Evolutionary conservation across 176 grass and related monocot genomes (phyloP), one percentile per base, ranked within the genome.

Genomic region (Paspalum vaginatum): DNA sequence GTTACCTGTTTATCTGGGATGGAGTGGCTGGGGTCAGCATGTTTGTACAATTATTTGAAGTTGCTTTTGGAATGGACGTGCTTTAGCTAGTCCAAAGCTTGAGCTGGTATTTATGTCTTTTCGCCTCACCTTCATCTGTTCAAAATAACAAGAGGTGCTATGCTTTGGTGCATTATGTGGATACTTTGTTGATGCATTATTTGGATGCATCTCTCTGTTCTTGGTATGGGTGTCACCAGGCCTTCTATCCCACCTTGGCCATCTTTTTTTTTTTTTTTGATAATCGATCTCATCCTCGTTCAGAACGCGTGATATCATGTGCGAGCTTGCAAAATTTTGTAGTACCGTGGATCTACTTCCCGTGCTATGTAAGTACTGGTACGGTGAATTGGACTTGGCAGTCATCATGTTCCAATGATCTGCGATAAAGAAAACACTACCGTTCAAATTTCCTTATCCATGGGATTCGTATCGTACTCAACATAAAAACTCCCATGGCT

Each of bases 1-100:
- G 46, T 27, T 40, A 22, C 9, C 77, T 73, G 79, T 59, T 82
- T 77, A 72, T 70, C 82, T 52, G 65, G 52, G 24, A 49, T 65
- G 68, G 74, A 42, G 68, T 75, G 49, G 10, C 43, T 73, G 58
- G 70, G 72, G 21, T 46, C 65, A 52, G n/a, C 41, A 18, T 89
- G 83, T 85, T 39, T 86, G 78, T 86, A 82, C 65, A 82, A 85
- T 58, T 86, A 86, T 82, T 66, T 89, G 63, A 65, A 76, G 65
- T 85, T 85, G 55, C 62, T 71, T 76, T 85, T 57, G 63, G 72
- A 70, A 60, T 72, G 83, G 58, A 18, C 66, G 61, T 6, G 11
- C 48, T 44, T 52, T 50, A 71, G 25, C 13, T 21, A 71, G 83
- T 60, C 58, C 32, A 44, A 51, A 24, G n/a, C 54, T 32, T 32